Evolutionary conservation across 768 basidiomycete genomes (phyloP), one percentile per base, ranked within the genome.

Genomic region (Clavulina sp.): DNA sequence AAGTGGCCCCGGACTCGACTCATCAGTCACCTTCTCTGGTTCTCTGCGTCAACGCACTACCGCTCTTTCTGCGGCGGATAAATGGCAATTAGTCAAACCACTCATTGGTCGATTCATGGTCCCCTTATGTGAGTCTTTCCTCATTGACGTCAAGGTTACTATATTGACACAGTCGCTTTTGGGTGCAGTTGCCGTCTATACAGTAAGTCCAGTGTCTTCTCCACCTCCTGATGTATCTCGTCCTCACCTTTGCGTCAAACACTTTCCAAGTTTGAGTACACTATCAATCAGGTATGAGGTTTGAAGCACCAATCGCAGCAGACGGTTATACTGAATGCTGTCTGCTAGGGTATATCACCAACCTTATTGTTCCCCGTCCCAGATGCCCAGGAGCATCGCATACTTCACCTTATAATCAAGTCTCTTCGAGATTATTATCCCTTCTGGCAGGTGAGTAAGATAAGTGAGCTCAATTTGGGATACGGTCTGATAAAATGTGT

Each of bases 381-480:
- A 0, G 70, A 74, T 0, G 61, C 70, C 1, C 73, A 76, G 4
- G 66, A 68, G 3, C 70, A 80, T 54, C 73, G 76, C 51, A 48
- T 87, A 9, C 70, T 93, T 48, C 76, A 79, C 60, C 76, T 73
- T 60, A 73, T 96, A 54, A 85, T 97, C 52, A 78, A 84, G 59
- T 79, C 77, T 1, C 71, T 89, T 19, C 73, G 88, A 33, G 93
- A 96, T 61, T 97, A 91, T 62, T 96, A 96, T 65, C 91, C 91
- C 1, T 73, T 93, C 36, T 95, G 89, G 85, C 86, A 88, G 79
- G 84, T 81, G 55, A 24, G 71, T 53, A 18, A 4, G 44, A 54
- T 26, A 38, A n/a, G n/a, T n/a, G n/a, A n/a, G n/a, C n/a, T n/a
- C n/a, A n/a, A n/a, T n/a, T n/a, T n/a, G n/a, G n/a, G 9, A 9